Conservation (phyloP, 1,284 basidiomycete genomes). For the Cutaneotrichosporon cavernicola region DNA sequence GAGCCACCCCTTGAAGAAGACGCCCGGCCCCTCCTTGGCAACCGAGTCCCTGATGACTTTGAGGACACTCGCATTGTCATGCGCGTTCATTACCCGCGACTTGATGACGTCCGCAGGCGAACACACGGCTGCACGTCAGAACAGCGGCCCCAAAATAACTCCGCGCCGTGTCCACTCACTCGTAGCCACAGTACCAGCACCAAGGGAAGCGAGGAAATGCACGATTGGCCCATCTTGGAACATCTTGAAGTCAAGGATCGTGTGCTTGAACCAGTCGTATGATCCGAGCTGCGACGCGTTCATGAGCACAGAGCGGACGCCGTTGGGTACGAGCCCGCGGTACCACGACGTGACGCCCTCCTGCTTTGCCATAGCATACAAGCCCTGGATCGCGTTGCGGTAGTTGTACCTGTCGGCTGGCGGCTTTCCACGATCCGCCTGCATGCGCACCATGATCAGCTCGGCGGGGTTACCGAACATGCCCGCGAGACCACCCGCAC, state of each 20-base stretch:
- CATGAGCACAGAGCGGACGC: slow-evolving; percentile 82
- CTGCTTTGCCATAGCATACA: slow-evolving; percentile 79
- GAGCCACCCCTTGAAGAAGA: slow-evolving; percentile 85
- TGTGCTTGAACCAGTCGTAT: slow-evolving; percentile 85
- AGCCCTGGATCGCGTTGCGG: slow-evolving; percentile 78
- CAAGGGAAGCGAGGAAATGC: slow-evolving; percentile 81
- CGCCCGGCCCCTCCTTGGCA: slow-evolving; percentile 75
- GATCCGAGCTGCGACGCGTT: slow-evolving; percentile 87
- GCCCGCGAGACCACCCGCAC: slow-evolving; percentile 77
- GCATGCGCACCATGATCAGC: slow-evolving; percentile 79
- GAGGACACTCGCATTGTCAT: slow-evolving; percentile 72
- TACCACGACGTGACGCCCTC: slow-evolving; percentile 72
- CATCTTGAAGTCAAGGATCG: slow-evolving; percentile 66
- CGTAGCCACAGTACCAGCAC: slow-evolving; percentile 84
- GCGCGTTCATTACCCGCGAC: slow-evolving; percentile 84
- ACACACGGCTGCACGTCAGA: slow-evolving; percentile 62
- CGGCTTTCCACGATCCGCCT: slow-evolving; percentile 82
- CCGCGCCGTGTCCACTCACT: slow-evolving; percentile 45
- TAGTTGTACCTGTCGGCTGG: slow-evolving; percentile 68
- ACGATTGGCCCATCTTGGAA: slow-evolving; percentile 76
- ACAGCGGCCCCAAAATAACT: not conserved
- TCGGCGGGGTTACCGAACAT: slow-evolving; percentile 84
- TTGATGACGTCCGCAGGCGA: slow-evolving; percentile 90
- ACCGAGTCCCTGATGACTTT: slow-evolving; percentile 70
- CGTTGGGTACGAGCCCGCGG: slow-evolving; percentile 81